phyloP scores from a whole-genome alignment of 306 rosid genomes.

The Trichosanthes truncata region DNA sequence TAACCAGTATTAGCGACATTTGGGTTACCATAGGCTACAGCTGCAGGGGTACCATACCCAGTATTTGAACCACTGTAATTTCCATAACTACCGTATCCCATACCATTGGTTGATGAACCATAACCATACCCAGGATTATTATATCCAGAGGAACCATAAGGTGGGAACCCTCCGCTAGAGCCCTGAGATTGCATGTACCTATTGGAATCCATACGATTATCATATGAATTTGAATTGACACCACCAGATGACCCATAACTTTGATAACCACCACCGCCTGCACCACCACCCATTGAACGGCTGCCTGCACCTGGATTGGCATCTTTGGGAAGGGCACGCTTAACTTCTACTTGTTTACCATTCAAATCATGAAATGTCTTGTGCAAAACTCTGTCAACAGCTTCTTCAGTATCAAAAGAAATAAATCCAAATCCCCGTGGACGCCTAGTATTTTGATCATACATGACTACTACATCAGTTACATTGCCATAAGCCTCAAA shows the following conservation, averaged over 20 bases:
- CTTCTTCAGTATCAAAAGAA: constrained; percentile 84
- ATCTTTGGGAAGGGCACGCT: constrained; percentile 99
- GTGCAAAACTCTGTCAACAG: constrained; percentile 95
- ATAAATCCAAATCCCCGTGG: constrained; percentile 98
- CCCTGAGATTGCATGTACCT: constrained; percentile 89
- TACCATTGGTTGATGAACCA: constrained; percentile 84
- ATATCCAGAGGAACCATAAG: constrained; percentile 86
- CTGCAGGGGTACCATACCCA: constrained; percentile 83
- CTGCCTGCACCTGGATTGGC: constrained; percentile 89
- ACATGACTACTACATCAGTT: constrained; percentile 96
- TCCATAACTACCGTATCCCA: constrained; percentile 80
- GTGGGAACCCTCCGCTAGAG: constrained; percentile 71
- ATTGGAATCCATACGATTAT: constrained; percentile 79
- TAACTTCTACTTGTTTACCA: constrained; percentile 98
- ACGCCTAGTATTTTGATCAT: constrained; percentile 92
- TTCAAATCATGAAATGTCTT: constrained; percentile 88
- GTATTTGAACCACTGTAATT: constrained; percentile 65
- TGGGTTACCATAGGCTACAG: constrained; percentile 83
- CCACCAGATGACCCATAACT: constrained; percentile 90
- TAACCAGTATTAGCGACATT: constrained; percentile 75
- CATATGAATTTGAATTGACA: constrained; percentile 59
- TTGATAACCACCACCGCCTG: constrained; percentile 69
- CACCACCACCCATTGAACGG: constrained; percentile 59
- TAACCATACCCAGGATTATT: constrained; percentile 76
- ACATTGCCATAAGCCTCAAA: constrained; percentile 80